phyloP scores from a whole-genome alignment of 1,139 yeast genomes.

The Debaryomyces robertsiae region DNA sequence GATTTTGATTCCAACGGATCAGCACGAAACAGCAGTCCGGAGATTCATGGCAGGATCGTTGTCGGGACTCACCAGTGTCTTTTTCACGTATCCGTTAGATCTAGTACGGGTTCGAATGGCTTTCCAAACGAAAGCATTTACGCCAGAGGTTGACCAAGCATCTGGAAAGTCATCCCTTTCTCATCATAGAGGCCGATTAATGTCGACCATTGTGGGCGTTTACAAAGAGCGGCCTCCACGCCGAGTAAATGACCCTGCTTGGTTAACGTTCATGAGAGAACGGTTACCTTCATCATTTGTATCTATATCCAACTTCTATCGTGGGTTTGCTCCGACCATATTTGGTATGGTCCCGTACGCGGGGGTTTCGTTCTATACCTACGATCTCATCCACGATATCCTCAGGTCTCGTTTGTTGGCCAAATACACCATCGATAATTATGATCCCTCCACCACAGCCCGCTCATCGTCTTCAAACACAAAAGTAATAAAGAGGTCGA shows the following conservation, averaged over 20 bases:
- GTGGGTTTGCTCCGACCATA: conserved; percentile 94
- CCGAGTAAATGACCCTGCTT: conserved; percentile 36
- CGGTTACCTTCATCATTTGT: conserved; percentile 39
- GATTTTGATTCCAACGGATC: conserved; percentile 70
- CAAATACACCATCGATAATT: conserved; percentile 53
- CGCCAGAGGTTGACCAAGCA: conserved; percentile 21
- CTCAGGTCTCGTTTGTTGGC: conserved; percentile 61
- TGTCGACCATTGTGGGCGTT: conserved; percentile 55
- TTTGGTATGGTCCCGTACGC: conserved; percentile 98
- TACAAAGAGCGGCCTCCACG: conserved; percentile 63
- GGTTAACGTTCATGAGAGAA: conserved; percentile 39
- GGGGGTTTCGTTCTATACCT: conserved; percentile 94
- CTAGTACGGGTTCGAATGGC: conserved; percentile 89
- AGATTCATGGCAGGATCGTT: conserved; percentile 87
- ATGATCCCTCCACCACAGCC: conserved; percentile 1
- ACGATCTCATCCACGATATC: conserved; percentile 86
- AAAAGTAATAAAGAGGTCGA: conserved; percentile 21
- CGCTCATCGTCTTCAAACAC: conserved; percentile 13
- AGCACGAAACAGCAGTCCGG: conserved; percentile 76
- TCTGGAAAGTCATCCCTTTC: conserved; percentile 23
- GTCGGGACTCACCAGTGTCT: conserved; percentile 85
- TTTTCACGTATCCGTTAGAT: conserved; percentile 90
- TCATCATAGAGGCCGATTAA: conserved; percentile 53
- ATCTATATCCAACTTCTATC: conserved; percentile 71
- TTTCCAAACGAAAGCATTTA: conserved; percentile 64